Evolutionary conservation across 192 early-diverging fungal species (phyloP), one percentile per base, ranked within the genome.

Genomic region (Coemansia sp.): DNA sequence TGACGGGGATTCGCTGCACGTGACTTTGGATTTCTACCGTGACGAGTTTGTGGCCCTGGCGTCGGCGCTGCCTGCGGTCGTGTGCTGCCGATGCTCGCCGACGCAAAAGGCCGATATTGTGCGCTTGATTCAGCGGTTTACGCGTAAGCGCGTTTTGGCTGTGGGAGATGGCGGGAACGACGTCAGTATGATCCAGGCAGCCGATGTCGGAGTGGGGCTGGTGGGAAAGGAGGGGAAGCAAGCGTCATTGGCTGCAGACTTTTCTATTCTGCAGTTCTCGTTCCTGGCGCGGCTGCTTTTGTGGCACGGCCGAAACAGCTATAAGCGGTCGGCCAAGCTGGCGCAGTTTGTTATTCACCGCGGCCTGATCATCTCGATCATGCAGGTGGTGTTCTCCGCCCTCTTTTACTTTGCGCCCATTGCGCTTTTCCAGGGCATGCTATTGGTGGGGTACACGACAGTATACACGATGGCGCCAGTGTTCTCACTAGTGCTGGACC

Each of bases 111-210:
- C 95, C 8, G 93, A 92, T 14, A 87, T 98, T 39, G 92, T 93
- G 26, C 65, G 77, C 8, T 59, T 95, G 59, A 90, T 98, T 59
- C 90, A 91, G 59, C 63, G 79, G 7, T 82, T 82, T 38, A 90
- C 90, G 3, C 77, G 85, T 34, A 89, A 90, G 56, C 83, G 92
- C 0, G 89, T 92, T 27, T 85, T 90, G 56, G 91, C 91, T 38
- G 93, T 98, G 39, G 95, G 95, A 39, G 95, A 98, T 70, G 95
- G 95, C 39, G 95, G 93, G 42, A 98, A 98, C 67, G 95, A 98
- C 66, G 94, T 98, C 39, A 88, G 87, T 37, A 98, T 98, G 95
- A 98, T 98, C 60, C 93, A 95, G 68, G 88, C 91, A 0, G 95
- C 95, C 0, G 86, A 98, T 69, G 92, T 98, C n/a, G 93, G 95